These are phyloP conservation scores for Rubus idaeus DNA, from an alignment of 306 rosid genomes.

Conservation along the genomic window DNA sequence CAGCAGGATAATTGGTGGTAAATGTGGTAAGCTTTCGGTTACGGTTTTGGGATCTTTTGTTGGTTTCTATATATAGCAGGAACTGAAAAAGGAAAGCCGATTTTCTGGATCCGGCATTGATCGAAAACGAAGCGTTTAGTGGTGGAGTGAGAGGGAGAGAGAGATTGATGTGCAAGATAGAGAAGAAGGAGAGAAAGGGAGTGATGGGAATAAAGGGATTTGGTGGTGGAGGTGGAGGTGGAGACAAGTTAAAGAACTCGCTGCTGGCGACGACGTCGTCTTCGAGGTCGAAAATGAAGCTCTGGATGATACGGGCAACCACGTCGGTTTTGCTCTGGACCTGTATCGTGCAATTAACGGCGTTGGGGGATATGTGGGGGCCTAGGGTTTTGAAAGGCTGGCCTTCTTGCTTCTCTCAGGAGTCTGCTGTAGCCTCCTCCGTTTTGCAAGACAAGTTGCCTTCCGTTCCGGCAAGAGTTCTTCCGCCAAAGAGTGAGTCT, in stretches of 20 bases:
- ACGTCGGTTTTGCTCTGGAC: constrained; percentile 90
- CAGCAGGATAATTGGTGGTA: background rate
- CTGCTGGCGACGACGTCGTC: constrained; percentile 41
- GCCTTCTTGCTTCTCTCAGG: constrained; percentile 92
- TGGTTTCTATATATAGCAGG: constrained; percentile 4
- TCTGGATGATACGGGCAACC: constrained; percentile 93
- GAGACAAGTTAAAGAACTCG: constrained; percentile 54
- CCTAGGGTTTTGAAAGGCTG: constrained; percentile 97
- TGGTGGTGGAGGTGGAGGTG: constrained; percentile 61
- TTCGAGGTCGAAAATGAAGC: constrained; percentile 74
- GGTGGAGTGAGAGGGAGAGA: constrained; percentile 26
- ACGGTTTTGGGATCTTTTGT: constrained; percentile 23
- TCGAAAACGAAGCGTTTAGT: constrained; percentile 15
- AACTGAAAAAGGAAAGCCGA: constrained; percentile 3
- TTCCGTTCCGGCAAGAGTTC: constrained; percentile 48
- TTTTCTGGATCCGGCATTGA: constrained; percentile 44
- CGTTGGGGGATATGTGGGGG: constrained; percentile 90
- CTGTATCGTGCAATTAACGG: constrained; percentile 83
- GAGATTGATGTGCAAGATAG: constrained; percentile 47
- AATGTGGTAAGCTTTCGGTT: constrained; percentile 21
- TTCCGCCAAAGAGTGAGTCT: constrained; percentile 93
- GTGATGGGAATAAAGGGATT: constrained; percentile 70
- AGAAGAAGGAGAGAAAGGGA: constrained; percentile 42
- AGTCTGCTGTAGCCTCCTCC: constrained; percentile 43
- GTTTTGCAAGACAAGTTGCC: constrained; percentile 41